Evolutionary conservation across 2,329 filamentous ascomycete genomes (phyloP), one percentile per base, ranked within the genome.

Genomic region (Neopestalotiopsis clavispora): DNA sequence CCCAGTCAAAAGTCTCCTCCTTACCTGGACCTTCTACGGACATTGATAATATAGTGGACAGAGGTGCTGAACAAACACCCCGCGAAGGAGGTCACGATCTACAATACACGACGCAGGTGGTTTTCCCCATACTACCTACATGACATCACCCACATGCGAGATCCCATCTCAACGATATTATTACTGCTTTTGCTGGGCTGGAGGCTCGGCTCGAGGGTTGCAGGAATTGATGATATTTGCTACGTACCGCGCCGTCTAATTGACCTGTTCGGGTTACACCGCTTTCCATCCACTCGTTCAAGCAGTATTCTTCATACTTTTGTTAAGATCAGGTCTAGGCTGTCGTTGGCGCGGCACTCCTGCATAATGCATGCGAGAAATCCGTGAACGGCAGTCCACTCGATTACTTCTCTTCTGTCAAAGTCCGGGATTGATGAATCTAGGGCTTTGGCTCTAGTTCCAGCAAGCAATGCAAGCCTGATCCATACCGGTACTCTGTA

Each of bases 331-430:
- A 52, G 34, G 45, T 52, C 45, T 52, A 38, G 57, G 60, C 60
- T n/a, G 32, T 34, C 10, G 45, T 12, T 12, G 49, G 23, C 32
- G 65, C 65, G 65, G 65, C 34, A 38, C 65, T 38, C 65, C 65
- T 67, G 65, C 65, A 67, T 67, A n/a, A 67, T 67, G 65, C 65
- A 60, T 20, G 49, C 45, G 52, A 38, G 38, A 30, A 65, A 49
- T 52, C 45, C 45, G 45, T 52, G 57, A 59, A 59, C 57, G 59
- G 59, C 12, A 62, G 17, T 30, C 30, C 23, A 34, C 23, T 30
- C 57, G 13, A 52, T 52, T 17, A n/a, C 6, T 52, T 52, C n/a
- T 38, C 17, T 52, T 52, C 45, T 52, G 45, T 52, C 45, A 52
- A 6, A n/a, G 45, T 52, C 45, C 45, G 17, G 45, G 45, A 20